phyloP scores from a whole-genome alignment of 768 basidiomycete species.

The Lentinula guzmanii region DNA sequence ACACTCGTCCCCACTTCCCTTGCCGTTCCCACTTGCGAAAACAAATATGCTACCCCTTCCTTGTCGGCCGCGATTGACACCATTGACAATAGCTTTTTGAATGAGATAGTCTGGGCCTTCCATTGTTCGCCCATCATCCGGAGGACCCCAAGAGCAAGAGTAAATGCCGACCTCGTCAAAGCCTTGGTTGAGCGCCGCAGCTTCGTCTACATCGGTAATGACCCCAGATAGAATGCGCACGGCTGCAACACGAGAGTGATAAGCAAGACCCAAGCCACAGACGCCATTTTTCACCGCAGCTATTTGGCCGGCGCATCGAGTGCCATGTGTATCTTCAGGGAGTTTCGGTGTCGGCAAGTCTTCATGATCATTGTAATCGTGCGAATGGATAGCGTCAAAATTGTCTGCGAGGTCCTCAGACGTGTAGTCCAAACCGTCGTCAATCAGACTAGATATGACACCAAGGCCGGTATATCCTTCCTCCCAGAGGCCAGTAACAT shows the following conservation, averaged over 20 bases:
- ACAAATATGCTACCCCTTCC: constrained; percentile 94
- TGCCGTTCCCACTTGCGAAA: constrained; percentile 97
- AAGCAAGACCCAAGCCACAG: constrained; percentile 93
- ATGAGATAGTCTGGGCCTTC: constrained; percentile 91
- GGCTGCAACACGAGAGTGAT: constrained; percentile 86
- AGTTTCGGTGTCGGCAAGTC: constrained; percentile 83
- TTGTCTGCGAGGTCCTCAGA: constrained; percentile 84
- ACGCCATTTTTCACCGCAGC: constrained; percentile 89
- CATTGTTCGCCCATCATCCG: constrained; percentile 92
- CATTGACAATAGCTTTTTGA: constrained; percentile 89
- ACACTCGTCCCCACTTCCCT: constrained; percentile 87
- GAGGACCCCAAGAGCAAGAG: constrained; percentile 97
- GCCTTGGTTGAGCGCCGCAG: constrained; percentile 88
- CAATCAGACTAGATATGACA: constrained; percentile 82
- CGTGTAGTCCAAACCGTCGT: constrained; percentile 91
- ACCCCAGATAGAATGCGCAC: constrained; percentile 93
- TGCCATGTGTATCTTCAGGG: constrained; percentile 93
- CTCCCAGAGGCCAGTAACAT: constrained; percentile 90
- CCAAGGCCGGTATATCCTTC: constrained; percentile 85
- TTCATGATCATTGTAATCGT: constrained; percentile 95
- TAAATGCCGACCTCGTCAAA: constrained; percentile 91
- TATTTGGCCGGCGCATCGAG: constrained; percentile 95
- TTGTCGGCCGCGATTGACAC: constrained; percentile 81
- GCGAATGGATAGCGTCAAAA: constrained; percentile 84
- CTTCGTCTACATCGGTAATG: constrained; percentile 94